These are phyloP conservation scores for Yamadazyma paraphyllophila DNA, from an alignment of 805 yeast species.

Conservation along the genomic window DNA sequence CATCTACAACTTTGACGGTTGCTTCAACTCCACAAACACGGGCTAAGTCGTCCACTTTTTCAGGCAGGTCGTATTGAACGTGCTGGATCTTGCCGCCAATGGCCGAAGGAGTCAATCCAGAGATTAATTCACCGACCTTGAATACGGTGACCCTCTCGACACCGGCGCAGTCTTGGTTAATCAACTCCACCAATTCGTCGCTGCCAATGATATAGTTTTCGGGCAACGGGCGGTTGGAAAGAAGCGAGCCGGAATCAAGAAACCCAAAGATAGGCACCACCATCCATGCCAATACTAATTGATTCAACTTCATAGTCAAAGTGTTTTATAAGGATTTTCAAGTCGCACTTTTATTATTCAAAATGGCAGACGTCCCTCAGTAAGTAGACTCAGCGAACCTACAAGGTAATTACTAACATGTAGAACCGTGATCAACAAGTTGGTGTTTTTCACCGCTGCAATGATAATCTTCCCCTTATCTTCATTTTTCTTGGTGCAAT, in stretches of 20 bases:
- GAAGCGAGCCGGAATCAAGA: constrained; percentile 7
- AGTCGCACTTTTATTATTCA: constrained; percentile 22
- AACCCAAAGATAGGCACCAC: constrained; percentile 1
- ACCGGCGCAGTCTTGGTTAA: constrained; percentile 10
- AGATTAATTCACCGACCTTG: constrained; percentile 18
- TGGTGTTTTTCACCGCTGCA: constrained; percentile 70
- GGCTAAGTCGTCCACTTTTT: constrained; percentile 15
- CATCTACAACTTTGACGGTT: neutral
- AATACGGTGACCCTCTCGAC: constrained; percentile 17
- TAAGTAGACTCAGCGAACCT: constrained; percentile 22
- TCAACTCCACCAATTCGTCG: constrained; percentile 15
- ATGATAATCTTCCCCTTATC: constrained; percentile 69
- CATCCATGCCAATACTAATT: constrained; percentile 1
- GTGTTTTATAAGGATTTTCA: neutral
- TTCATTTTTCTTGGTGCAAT: constrained; percentile 58
- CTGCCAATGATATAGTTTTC: constrained; percentile 17
- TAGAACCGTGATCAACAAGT: constrained; percentile 64
- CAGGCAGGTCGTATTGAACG: constrained; percentile 18
- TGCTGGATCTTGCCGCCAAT: constrained; percentile 8
- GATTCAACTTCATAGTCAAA: neutral
- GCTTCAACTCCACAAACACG: constrained; percentile 5
- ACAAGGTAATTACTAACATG: constrained; percentile 7
- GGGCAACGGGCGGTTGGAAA: constrained; percentile 7
- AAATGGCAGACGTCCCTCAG: constrained; percentile 42
- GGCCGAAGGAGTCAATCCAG: neutral